These are phyloP conservation scores for Amanita molliuscula DNA, from an alignment of 768 basidiomycete species.

Conservation along the genomic window DNA sequence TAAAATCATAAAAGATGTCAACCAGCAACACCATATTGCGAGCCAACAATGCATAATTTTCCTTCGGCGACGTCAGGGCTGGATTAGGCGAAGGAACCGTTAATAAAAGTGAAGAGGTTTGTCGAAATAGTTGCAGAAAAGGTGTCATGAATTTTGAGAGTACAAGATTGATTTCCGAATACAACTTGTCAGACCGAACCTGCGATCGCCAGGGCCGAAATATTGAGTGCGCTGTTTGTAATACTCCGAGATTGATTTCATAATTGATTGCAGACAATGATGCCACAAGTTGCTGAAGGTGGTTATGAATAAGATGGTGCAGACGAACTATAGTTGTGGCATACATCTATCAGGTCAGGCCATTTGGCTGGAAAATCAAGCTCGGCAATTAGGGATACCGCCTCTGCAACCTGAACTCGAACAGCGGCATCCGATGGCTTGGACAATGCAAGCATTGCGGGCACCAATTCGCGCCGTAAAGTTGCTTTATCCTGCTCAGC, in stretches of 20 bases:
- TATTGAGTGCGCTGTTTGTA: slow-evolving; percentile 94
- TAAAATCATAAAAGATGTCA: slow-evolving; percentile 90
- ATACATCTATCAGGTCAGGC: slow-evolving; percentile 83
- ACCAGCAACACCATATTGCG: slow-evolving; percentile 71
- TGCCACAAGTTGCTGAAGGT: slow-evolving; percentile 70
- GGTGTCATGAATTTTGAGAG: slow-evolving; percentile 73
- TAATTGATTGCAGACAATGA: slow-evolving; percentile 78
- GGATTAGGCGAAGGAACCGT: slow-evolving; percentile 24
- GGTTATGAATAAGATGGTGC: background rate
- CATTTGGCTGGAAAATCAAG: slow-evolving; percentile 87
- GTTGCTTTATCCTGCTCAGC: slow-evolving; percentile 59
- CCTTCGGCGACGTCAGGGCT: slow-evolving; percentile 20
- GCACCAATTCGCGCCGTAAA: slow-evolving; percentile 71
- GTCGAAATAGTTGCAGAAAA: slow-evolving; percentile 76
- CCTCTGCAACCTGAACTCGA: slow-evolving; percentile 84
- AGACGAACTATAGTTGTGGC: slow-evolving; percentile 19
- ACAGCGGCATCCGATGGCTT: slow-evolving; percentile 59
- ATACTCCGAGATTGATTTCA: slow-evolving; percentile 78
- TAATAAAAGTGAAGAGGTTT: slow-evolving; percentile 46
- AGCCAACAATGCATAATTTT: slow-evolving; percentile 44
- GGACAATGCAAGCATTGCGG: slow-evolving; percentile 85
- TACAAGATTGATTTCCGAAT: slow-evolving; percentile 86
- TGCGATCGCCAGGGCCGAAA: slow-evolving; percentile 90
- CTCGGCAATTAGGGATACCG: slow-evolving; percentile 84
- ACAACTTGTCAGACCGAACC: slow-evolving; percentile 80